Base-by-base conservation (phyloP, 257 asterid species). In the Nicotiana obtusifolia region DNA sequence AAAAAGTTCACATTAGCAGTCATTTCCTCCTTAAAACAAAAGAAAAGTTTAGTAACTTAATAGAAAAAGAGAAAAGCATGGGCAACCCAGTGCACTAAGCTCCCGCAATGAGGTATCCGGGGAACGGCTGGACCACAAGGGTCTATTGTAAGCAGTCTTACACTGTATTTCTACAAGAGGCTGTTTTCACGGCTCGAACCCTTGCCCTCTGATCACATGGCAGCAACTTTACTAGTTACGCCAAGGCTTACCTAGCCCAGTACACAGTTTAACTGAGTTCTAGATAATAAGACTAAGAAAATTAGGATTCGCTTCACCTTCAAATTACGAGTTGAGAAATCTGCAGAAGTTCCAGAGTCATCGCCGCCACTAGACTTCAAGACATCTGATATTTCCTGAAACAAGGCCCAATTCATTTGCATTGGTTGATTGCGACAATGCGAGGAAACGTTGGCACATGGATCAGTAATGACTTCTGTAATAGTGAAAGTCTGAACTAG, bases 291-390 rank as follows among this genome's bases (percentile, higher is more conserved):
- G 53, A 67, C 28, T 33, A 0, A 67, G 53, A 35, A 5, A 35
- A 67, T 1, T 4, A 33, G 83, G 10, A 61, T 78, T 90, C 87
- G 90, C 91, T 84, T 89, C 22, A 86, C 84, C 62, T 73, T 59
- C 44, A 61, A 35, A 47, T 77, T 2, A 61, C 64, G 84, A 47
- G 41, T 47, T 0, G 13, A 47, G 37, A 47, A 57, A 47, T 10
- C 15, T 47, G 61, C 61, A 14, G 41, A 22, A 7, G 61, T 1
- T 47, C 0, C 60, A 22, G 14, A 5, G 4, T 13, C 60, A 71
- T 14, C 15, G 2, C 0, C 0, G 14, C 41, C 22, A 14, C 37
- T 47, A 73, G 22, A 47, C 16, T 47, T 73, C 22, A 73, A 3
- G 24, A 73, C 15, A 19, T 73, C 37, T 26, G 84, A 83, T 41